Evolutionary conservation across 75 land plant species (phyloP), one percentile per base, ranked within the genome.

Genomic region (Sequoia sempervirens): DNA sequence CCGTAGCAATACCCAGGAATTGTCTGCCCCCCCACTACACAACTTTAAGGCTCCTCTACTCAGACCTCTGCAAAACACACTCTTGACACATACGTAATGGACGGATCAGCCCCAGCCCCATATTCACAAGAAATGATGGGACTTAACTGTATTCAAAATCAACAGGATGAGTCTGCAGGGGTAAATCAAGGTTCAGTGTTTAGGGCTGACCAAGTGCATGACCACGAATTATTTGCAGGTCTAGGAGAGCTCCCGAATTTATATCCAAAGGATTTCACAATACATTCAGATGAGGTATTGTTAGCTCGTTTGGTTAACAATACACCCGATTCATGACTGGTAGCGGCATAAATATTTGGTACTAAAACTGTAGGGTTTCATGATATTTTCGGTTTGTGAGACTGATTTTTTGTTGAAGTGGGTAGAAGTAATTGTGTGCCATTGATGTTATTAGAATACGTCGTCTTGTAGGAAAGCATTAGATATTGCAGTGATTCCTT

Each of bases 171-270:
- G n/a, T 43, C 9, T 45, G 50, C 32, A 5, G 32, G 30, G 0
- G 3, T 78, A 37, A 30, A 78, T 78, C 30, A 45, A 37, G 47
- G 45, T n/a, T 4, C 45, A 32, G 14, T 45, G 30, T 4, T 78
- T 45, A 78, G 52, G 3, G 45, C 52, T 78, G n/a, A 43, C 9
- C 79, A 75, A 23, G 6, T 75, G 79, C 45, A 75, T n/a, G 40
- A 40, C 79, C 43, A 78, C 50, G 52, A 78, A 45, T 45, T 78
- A 6, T 78, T 78, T 78, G 80, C 50, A 43, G 80, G 28, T n/a
- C n/a, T 78, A 78, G 80, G 50, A 2, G 80, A 78, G 14, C 47
- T 78, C 14, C 73, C 73, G 2, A 8, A 32, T 26, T 61, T 61
- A 7, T 70, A 32, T 32, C 36, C 14, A 11, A 45, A 43, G 14